A percentile compares a stretch with the other conserved stretches of the same genome.
These are phyloP conservation scores for Pelargonium fulgidum DNA, from an alignment of 441 rosid genomes.

Conservation along the genomic window DNA sequence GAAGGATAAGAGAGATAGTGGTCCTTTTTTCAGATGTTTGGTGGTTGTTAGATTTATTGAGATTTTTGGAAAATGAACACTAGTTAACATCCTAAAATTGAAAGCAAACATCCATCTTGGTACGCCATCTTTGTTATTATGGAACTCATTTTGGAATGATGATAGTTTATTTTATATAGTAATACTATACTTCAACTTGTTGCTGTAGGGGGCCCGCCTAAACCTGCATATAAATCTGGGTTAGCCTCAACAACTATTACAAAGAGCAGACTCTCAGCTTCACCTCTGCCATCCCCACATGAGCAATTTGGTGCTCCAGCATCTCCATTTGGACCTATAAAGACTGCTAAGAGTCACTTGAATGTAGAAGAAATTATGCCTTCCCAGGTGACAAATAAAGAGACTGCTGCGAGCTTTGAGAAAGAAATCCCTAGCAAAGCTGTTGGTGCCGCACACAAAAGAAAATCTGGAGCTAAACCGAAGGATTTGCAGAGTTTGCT, in stretches of 20 bases:
- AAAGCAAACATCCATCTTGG: background rate
- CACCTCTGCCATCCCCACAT: slow-evolving; percentile 69
- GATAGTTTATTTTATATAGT: background rate
- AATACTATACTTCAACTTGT: slow-evolving; percentile 23
- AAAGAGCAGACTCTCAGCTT: slow-evolving; percentile 55
- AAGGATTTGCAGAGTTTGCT: slow-evolving; percentile 56
- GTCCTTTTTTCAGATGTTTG: too few relatives aligned
- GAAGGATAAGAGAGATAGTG: too few relatives aligned
- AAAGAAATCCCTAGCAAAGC: slow-evolving; percentile 45
- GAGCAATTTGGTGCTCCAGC: slow-evolving; percentile 47
- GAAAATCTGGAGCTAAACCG: slow-evolving; percentile 41
- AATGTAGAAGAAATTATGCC: slow-evolving; percentile 37
- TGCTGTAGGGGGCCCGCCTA: slow-evolving; percentile 47
- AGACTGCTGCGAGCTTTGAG: slow-evolving; percentile 37
- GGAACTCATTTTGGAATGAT: background rate
- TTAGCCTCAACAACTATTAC: slow-evolving; percentile 34
- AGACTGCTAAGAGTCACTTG: slow-evolving; percentile 34
- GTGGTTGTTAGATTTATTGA: background rate
- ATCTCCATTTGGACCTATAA: slow-evolving; percentile 50
- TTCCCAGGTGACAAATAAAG: slow-evolving; percentile 43
- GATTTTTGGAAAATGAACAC: background rate
- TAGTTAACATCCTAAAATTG: background rate
- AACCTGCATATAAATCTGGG: slow-evolving; percentile 48
- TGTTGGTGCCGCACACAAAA: slow-evolving; percentile 24
- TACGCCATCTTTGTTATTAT: background rate